Evolutionary conservation across 2,329 filamentous ascomycete species (phyloP), one percentile per base, ranked within the genome.

Genomic region (Fusarium veterinarium): DNA sequence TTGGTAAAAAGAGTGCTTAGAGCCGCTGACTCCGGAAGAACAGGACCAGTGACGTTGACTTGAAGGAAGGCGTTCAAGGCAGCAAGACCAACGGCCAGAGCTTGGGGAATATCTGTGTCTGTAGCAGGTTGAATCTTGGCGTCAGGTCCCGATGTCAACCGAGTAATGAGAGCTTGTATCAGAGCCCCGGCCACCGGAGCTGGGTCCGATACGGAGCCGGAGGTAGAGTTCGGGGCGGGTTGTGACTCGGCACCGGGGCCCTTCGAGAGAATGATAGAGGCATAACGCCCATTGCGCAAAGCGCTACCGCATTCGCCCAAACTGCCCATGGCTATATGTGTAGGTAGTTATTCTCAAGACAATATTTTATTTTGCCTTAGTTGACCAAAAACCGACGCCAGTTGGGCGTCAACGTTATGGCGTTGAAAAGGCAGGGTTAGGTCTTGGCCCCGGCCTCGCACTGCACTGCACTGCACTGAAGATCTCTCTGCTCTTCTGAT

Each of bases 41-140:
- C 91, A 2, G 95, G 95, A 1, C 95, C 95, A 7, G 95, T 97
- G 60, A 97, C 93, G 79, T 94, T 97, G 2, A 91, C 90, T 80
- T 98, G 95, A 20, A 97, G 82, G 79, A 97, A 98, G 16, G 91
- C 89, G 77, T 94, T 88, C 16, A 97, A 86, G 4, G 82, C 79
- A 44, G 82, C 81, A 12, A 82, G 58, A 10, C 77, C 81, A 31
- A 83, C 75, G 19, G 76, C 69, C 2, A 82, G 70, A 16, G 74
- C 64, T 23, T 75, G 71, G 16, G 69, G 57, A 13, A 61, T 46
- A 19, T 62, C 60, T 33, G 41, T 52, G n/a, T 59, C 58, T 37
- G 44, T 44, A n/a, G 48, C 35, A 44, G 56, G 35, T n/a, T 64
- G 56, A 19, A 61, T 17, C 23, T 42, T 41, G 10, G 64, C 20